Base-by-base conservation (phyloP, 495 filamentous ascomycete genomes). In the Recurvomyces mirabilis region DNA sequence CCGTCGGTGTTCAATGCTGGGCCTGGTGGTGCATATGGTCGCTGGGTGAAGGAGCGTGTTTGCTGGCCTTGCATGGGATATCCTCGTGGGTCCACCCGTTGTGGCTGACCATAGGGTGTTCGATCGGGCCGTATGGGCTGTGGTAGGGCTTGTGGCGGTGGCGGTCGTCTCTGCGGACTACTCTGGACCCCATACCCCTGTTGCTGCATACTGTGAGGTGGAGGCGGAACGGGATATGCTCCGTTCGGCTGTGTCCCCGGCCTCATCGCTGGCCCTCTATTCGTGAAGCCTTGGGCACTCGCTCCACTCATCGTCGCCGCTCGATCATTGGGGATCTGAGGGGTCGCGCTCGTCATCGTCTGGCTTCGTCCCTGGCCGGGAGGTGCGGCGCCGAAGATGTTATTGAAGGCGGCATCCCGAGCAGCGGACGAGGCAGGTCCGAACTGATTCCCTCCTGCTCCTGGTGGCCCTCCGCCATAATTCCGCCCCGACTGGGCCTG, bases 391-490 rank as follows among this genome's bases (percentile, higher is more conserved):
- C 91, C 91, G 57, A 99, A 99, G 54, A 99, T 99, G 65, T 87
- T 85, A 43, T 83, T 84, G 64, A 93, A 98, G 25, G 88, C 91
- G 56, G 84, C 87, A 73, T 98, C 89, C 65, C 91, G 79, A 64
- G 93, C 84, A 55, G 74, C 71, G 59, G 75, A 74, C 38, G 81
- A 76, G 25, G 82, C 65, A 2, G 78, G 73, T 49, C 77, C 81
- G 62, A 84, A 82, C 48, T 75, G 69, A 53, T 13, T 22, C 5
- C 22, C 22, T 12, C 15, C 15, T 5, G 20, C 38, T 10, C 21
- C 10, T 7, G 67, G 68, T 41, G 64, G 60, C 6, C 4, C 32
- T n/a, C 74, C 73, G 57, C 71, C 69, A 66, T 79, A 77, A 54
- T 77, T 71, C 65, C 82, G 70, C 68, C 78, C 74, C 61, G 84